phyloP scores from a whole-genome alignment of 2,329 filamentous ascomycete genomes.

The Aspergillus versicolor region DNA sequence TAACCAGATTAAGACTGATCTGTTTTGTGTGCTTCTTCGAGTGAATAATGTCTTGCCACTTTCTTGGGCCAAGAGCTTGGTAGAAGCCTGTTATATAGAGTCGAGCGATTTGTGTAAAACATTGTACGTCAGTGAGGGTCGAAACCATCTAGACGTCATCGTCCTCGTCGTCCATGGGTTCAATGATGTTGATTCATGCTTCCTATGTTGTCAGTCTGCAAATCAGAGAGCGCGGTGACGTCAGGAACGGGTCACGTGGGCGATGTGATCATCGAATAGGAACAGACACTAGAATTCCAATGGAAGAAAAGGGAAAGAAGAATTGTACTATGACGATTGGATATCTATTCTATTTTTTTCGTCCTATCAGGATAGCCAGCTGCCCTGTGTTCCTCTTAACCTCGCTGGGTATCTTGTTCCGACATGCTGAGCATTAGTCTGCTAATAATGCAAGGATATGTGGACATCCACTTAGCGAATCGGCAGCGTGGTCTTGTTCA shows the following conservation, averaged over 20 bases:
- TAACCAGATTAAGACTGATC: neutral
- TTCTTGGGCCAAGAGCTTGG: slow-evolving; percentile 1
- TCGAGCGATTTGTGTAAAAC: neutral
- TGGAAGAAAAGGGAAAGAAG: neutral
- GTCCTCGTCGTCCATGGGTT: neutral
- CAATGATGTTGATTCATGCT: slow-evolving; percentile 1
- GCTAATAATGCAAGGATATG: neutral
- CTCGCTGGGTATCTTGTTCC: neutral
- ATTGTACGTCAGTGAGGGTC: slow-evolving; percentile 2
- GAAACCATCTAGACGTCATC: slow-evolving; percentile 4
- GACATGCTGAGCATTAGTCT: neutral
- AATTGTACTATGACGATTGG: slow-evolving; percentile 4
- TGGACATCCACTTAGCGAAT: neutral
- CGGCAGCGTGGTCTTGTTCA: slow-evolving; percentile 5
- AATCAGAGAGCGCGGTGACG: neutral
- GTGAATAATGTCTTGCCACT: neutral
- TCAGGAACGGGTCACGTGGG: slow-evolving; percentile 1
- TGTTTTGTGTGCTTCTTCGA: neutral
- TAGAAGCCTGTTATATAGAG: slow-evolving; percentile 6
- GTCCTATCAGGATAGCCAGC: slow-evolving; percentile 15
- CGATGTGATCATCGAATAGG: neutral
- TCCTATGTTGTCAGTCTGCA: neutral
- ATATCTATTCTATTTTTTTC: slow-evolving; percentile 12
- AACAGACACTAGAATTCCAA: neutral
- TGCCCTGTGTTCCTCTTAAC: slow-evolving; percentile 10